Percentiles rank a stretch among this genome's conserved stretches.
These are phyloP conservation scores for Globisporangium camurandrum DNA, from an alignment of 352 stramenopile species.

Conservation along the genomic window DNA sequence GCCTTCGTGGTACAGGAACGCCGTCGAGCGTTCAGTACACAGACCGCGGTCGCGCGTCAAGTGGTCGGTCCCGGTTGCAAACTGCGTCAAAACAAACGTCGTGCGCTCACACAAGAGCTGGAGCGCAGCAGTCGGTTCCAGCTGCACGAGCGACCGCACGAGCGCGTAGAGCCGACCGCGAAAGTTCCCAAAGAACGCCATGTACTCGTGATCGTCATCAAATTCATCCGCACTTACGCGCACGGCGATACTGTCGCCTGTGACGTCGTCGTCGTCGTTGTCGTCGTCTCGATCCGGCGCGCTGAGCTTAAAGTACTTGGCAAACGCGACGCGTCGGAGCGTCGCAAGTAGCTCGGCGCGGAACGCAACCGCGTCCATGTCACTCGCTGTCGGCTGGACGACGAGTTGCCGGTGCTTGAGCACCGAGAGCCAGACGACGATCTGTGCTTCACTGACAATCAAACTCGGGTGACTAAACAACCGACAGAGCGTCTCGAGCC, in stretches of 20 bases:
- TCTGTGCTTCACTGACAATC: slow-evolving; percentile 59
- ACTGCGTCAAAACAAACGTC: slow-evolving; percentile 44
- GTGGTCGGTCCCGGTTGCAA: slow-evolving; percentile 37
- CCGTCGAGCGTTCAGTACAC: slow-evolving; percentile 51
- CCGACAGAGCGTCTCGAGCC: slow-evolving; percentile 40
- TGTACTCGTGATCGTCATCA: slow-evolving; percentile 66
- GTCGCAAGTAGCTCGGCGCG: slow-evolving; percentile 35
- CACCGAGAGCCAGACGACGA: slow-evolving; percentile 65
- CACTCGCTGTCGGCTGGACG: slow-evolving; percentile 24
- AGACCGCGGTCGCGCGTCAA: slow-evolving; percentile 33
- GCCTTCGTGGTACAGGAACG: slow-evolving; percentile 74
- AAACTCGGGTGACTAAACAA: slow-evolving; percentile 65
- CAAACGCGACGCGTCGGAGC: slow-evolving; percentile 53
- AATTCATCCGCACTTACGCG: slow-evolving; percentile 54
- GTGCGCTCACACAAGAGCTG: slow-evolving; percentile 54
- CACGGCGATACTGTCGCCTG: slow-evolving; percentile 17
- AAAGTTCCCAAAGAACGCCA: slow-evolving; percentile 74
- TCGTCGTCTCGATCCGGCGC: slow-evolving; percentile 52
- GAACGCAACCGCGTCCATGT: slow-evolving; percentile 23
- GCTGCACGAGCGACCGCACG: slow-evolving; percentile 54
- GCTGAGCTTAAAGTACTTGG: slow-evolving; percentile 77
- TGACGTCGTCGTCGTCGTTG: slow-evolving; percentile 6
- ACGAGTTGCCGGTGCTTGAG: slow-evolving; percentile 68
- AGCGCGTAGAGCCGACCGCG: slow-evolving; percentile 68
- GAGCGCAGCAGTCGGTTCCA: slow-evolving; percentile 39